Evolutionary conservation across 2,329 filamentous ascomycete species (phyloP), one percentile per base, ranked within the genome.

Genomic region (Exserohilum rostratum): DNA sequence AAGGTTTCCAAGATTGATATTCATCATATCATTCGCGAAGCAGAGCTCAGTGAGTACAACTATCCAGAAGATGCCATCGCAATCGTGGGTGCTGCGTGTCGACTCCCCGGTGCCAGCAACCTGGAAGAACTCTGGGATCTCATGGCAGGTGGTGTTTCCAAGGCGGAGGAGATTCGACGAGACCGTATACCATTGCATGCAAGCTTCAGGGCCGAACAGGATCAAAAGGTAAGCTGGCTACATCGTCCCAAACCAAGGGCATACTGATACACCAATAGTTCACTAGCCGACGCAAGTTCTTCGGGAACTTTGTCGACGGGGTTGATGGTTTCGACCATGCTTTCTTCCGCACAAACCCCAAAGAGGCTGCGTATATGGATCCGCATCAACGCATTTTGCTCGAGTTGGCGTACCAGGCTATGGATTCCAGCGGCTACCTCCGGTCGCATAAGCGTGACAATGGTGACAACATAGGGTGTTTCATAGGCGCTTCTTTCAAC

Each of bases 351-450:
- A 55, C 57, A 13, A 60, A 49, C 5, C 34, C 53, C 5, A 40
- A 45, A 5, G 68, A 72, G 17, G 62, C 65, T 0, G 42, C 49
- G 1, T 34, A 47, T n/a, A 66, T 66, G 55, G 65, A 70, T 46
- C 66, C 66, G 3, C 63, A 69, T 35, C 62, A 69, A 29, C 60
- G 68, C 3, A 43, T 63, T 15, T 49, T 65, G 4, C 55, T 71
- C 2, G 57, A 71, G 35, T 43, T 58, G 1, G 54, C 60, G 1
- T 71, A 69, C 35, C 65, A 76, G 52, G 71, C 75, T 64, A 46
- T 78, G 77, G 42, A 72, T 72, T 68, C 65, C 37, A 62, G 55
- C n/a, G 71, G 69, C 6, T 62, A 54, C 50, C 50, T 55, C 18
- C 46, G 35, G 9, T 30, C 22, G 10, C 22, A 38, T 10, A 47